These are phyloP conservation scores for Ascoidea rubescens DNA, from an alignment of 805 yeast species.

Conservation along the genomic window DNA sequence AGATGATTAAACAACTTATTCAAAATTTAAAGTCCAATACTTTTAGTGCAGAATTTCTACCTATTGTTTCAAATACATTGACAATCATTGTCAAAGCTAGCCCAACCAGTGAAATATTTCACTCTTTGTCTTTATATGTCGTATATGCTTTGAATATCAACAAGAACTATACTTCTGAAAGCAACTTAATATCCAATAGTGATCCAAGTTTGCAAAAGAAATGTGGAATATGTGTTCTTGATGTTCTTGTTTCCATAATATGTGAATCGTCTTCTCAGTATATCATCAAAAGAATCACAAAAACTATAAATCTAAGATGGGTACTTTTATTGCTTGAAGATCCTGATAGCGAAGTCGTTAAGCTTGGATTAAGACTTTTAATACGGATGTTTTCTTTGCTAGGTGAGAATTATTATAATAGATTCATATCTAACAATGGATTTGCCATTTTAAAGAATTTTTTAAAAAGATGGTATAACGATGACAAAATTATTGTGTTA, in stretches of 20 bases:
- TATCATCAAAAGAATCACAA: conserved; percentile 28
- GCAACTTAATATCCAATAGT: conserved; percentile 20
- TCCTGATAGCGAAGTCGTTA: conserved; percentile 20
- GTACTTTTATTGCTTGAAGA: conserved; percentile 35
- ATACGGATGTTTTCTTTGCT: conserved; percentile 31
- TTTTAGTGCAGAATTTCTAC: conserved; percentile 23
- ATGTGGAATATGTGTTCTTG: conserved; percentile 22
- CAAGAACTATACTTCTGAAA: conserved; percentile 14
- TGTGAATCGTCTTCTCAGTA: conserved; percentile 21
- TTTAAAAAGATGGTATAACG: conserved; percentile 33
- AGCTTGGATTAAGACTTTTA: conserved; percentile 27
- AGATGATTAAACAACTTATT: conserved; percentile 22
- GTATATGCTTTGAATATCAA: conserved; percentile 30
- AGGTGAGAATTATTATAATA: conserved; percentile 30
- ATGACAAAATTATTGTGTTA: conserved; percentile 24
- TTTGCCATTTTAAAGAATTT: conserved; percentile 30
- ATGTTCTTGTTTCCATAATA: conserved; percentile 25
- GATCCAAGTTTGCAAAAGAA: conserved; percentile 16
- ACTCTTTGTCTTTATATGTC: conserved; percentile 35
- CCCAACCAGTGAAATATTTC: conserved; percentile 39
- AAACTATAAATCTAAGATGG: conserved; percentile 55
- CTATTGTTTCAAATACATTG: conserved; percentile 25
- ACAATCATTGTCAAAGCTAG: conserved; percentile 28
- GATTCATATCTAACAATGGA: conserved; percentile 41
- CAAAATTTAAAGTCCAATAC: conserved; percentile 16